phyloP scores from a whole-genome alignment of 306 rosid species.

The Sicyos edulis region DNA sequence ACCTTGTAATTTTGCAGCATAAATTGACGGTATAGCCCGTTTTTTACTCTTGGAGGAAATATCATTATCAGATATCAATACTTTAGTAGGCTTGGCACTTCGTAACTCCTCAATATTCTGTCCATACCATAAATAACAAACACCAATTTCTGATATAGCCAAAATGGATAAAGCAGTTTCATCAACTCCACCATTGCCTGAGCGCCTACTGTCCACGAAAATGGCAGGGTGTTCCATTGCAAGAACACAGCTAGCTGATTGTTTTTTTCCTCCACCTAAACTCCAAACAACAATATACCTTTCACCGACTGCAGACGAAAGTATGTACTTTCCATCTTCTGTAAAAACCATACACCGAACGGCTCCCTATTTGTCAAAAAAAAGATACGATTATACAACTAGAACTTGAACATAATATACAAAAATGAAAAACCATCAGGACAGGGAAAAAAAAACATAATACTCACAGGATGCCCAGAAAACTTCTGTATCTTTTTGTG shows the following conservation, averaged over 20 bases:
- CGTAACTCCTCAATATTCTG: constrained; percentile 52
- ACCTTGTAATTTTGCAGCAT: constrained; percentile 70
- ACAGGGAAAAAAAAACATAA: constrained; percentile 10
- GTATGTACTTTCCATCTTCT: constrained; percentile 73
- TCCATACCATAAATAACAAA: constrained; percentile 84
- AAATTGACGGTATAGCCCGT: constrained; percentile 60
- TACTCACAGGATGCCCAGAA: constrained; percentile 97
- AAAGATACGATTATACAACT: constrained; percentile 25
- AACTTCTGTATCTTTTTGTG: constrained; percentile 72
- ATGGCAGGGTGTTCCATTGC: constrained; percentile 93
- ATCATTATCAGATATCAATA: constrained; percentile 53
- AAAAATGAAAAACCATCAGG: background rate
- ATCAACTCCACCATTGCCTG: constrained; percentile 35
- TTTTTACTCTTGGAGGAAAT: constrained; percentile 41
- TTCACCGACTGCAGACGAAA: constrained; percentile 85
- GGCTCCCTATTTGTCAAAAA: constrained; percentile 51
- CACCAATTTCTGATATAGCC: constrained; percentile 84
- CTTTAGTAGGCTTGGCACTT: constrained; percentile 60
- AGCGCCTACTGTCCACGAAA: constrained; percentile 63
- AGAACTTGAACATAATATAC: background rate
- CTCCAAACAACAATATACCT: constrained; percentile 84
- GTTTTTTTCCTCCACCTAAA: constrained; percentile 54
- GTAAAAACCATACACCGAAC: constrained; percentile 78
- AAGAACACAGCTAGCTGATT: constrained; percentile 75
- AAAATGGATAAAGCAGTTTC: constrained; percentile 51